Percentiles rank a stretch among this genome's conserved stretches.
Conservation (phyloP, 2,329 filamentous ascomycete species). For the Sodiomyces alkalinus region DNA sequence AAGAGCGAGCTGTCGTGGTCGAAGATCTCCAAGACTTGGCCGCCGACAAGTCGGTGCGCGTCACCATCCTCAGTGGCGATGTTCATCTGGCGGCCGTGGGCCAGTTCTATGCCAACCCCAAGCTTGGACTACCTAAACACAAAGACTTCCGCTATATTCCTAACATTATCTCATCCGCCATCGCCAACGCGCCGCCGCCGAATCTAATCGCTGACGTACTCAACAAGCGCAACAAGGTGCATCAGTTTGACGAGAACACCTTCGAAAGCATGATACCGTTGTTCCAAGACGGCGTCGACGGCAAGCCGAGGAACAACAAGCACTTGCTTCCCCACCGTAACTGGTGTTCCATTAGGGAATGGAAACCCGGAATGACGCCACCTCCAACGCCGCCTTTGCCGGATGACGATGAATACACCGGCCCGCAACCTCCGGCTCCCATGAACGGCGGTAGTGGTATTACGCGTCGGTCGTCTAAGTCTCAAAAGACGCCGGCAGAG, state of each 20-base stretch:
- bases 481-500: constrained; percentile 21
- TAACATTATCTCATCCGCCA: constrained; percentile 86
- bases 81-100: constrained; percentile 87
- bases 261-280: constrained; percentile 95
- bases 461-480: constrained; percentile 29
- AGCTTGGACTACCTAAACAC: constrained; percentile 66
- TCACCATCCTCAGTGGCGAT: constrained; percentile 87
- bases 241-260: constrained; percentile 59
- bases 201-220: constrained; percentile 80
- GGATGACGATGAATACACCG: constrained; percentile 26
- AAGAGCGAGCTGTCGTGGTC: constrained; percentile 72
- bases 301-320: constrained; percentile 82
- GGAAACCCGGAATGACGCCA: constrained; percentile 64
- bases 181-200: constrained; percentile 81
- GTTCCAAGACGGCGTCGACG: constrained; percentile 79
- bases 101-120: constrained; percentile 88
- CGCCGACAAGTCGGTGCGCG: constrained; percentile 76
- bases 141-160: constrained; percentile 93
- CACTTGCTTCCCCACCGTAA: constrained; percentile 78
- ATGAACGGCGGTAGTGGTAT: constrained; percentile 18
- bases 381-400: constrained; percentile 47
- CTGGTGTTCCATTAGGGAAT: constrained; percentile 86
- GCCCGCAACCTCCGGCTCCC: constrained; percentile 18
- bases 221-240: constrained; percentile 79
- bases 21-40: constrained; percentile 88